These are phyloP conservation scores for Bolboschoenus planiculmis DNA, from an alignment of 176 grass and related monocot species.

Conservation along the genomic window DNA sequence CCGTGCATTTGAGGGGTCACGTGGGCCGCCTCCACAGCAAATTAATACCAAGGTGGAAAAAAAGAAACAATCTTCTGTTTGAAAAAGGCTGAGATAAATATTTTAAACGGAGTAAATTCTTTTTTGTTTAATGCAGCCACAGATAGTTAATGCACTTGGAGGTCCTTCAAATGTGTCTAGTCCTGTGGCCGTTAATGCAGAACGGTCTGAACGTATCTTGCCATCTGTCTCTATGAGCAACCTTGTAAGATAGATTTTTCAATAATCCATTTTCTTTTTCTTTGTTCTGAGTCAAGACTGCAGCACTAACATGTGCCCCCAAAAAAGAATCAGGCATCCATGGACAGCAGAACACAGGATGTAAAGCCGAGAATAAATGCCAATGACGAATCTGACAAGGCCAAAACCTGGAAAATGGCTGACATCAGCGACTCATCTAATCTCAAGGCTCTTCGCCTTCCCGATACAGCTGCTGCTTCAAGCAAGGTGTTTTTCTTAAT, in stretches of 20 bases:
- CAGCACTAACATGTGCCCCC: neutral
- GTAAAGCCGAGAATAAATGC: conserved; percentile 81
- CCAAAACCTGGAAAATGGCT: conserved; percentile 76
- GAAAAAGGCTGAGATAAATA: neutral
- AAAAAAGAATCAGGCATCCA: conserved; percentile 46
- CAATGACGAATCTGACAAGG: conserved; percentile 74
- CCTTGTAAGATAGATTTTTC: conserved; percentile 48
- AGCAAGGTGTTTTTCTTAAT: conserved; percentile 59
- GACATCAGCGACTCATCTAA: conserved; percentile 71
- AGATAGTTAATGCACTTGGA: conserved; percentile 60
- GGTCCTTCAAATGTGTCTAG: conserved; percentile 81
- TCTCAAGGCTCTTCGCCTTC: conserved; percentile 67
- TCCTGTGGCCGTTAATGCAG: conserved; percentile 66
- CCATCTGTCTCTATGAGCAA: conserved; percentile 83
- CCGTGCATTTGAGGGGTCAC: conserved; percentile 77
- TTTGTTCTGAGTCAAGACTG: neutral
- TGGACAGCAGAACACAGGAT: conserved; percentile 73
- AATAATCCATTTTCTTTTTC: neutral
- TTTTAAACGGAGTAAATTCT: conserved; percentile 2
- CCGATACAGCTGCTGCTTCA: conserved; percentile 45
- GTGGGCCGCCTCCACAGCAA: conserved; percentile 62
- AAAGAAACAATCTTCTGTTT: neutral
- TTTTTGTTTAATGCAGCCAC: conserved; percentile 54
- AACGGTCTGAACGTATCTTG: conserved; percentile 72
- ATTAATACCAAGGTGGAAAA: conserved; percentile 59